A percentile compares a stretch with the other conserved stretches of the same genome.
phyloP scores from a whole-genome alignment of 768 basidiomycete genomes.

The Saitozyma sp. region DNA sequence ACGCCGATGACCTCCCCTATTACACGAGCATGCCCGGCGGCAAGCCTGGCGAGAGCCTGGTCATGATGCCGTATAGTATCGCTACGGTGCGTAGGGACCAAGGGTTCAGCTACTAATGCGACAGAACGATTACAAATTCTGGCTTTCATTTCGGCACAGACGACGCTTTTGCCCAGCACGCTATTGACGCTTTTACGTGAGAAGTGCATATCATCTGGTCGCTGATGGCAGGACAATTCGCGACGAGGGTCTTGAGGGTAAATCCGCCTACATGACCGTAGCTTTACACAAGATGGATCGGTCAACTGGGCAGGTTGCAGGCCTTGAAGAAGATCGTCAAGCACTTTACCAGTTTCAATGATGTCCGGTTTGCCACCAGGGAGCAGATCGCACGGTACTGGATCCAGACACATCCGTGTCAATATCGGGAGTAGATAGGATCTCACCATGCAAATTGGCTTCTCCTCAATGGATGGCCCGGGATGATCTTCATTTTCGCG shows the following conservation, averaged over 20 bases:
- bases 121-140: conserved; percentile 40
- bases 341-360: conserved; percentile 29
- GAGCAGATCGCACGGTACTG: conserved; percentile 41
- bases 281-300: conserved; percentile 41
- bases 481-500: too few species aligned
- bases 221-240: conserved; percentile 15
- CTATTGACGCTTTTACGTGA: conserved; percentile 21
- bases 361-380: conserved; percentile 43
- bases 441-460: too few species aligned
- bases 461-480: too few species aligned
- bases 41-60: conserved; percentile 21
- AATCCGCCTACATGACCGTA: conserved; percentile 31
- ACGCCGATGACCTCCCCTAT: conserved; percentile 43
- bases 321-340: conserved; percentile 36
- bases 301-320: conserved; percentile 36
- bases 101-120: not conserved
- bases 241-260: conserved; percentile 38
- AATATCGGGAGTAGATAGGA: too few species aligned
- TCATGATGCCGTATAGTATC: conserved; percentile 41
- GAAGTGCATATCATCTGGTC: not conserved
- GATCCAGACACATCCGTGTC: conserved; percentile 24
- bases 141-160: conserved; percentile 24
- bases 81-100: conserved; percentile 22
- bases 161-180: conserved; percentile 19
- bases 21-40: conserved; percentile 29